Percentiles rank a stretch among this genome's conserved stretches.
These are phyloP conservation scores for Naganishia antarctica DNA, from an alignment of 768 basidiomycete genomes.

Conservation along the genomic window DNA sequence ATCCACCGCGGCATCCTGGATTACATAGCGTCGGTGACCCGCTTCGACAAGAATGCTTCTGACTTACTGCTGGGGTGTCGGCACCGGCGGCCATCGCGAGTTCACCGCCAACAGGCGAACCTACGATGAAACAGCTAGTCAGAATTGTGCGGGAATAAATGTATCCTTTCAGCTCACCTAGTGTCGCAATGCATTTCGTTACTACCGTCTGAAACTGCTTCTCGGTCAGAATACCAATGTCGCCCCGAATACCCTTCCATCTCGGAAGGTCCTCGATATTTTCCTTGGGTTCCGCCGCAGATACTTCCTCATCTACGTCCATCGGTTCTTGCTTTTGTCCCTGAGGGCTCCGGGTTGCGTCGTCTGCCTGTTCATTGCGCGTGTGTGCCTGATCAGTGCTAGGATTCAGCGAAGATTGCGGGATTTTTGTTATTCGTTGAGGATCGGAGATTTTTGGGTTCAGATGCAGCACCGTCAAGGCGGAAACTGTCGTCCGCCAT, in stretches of 20 bases:
- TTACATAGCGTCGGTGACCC: no score
- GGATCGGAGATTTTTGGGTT: conserved; percentile 74
- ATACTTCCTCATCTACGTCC: conserved; percentile 24
- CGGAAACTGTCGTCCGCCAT: conserved; percentile 52
- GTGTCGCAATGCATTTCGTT: conserved; percentile 78
- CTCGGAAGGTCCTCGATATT: conserved; percentile 40
- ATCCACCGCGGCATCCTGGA: conserved; percentile 16
- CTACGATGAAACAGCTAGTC: background rate
- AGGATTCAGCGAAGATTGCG: conserved; percentile 36
- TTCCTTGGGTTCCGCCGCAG: conserved; percentile 32
- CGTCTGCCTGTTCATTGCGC: background rate
- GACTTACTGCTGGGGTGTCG: conserved; percentile 6
- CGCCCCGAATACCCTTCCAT: conserved; percentile 46
- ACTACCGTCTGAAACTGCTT: conserved; percentile 79
- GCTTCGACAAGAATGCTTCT: no score
- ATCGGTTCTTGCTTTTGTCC: conserved; percentile 51
- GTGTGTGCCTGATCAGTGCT: conserved; percentile 2
- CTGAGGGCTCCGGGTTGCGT: conserved; percentile 63
- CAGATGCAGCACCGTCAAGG: conserved; percentile 72
- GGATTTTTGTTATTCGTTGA: conserved; percentile 56
- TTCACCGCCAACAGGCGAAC: conserved; percentile 29
- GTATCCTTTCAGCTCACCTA: conserved; percentile 39
- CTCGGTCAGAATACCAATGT: conserved; percentile 74
- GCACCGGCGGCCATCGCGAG: background rate
- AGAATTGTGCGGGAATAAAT: background rate